Conservation (phyloP, 192 early-diverging fungal genomes). For the Gonapodya sp. region DNA sequence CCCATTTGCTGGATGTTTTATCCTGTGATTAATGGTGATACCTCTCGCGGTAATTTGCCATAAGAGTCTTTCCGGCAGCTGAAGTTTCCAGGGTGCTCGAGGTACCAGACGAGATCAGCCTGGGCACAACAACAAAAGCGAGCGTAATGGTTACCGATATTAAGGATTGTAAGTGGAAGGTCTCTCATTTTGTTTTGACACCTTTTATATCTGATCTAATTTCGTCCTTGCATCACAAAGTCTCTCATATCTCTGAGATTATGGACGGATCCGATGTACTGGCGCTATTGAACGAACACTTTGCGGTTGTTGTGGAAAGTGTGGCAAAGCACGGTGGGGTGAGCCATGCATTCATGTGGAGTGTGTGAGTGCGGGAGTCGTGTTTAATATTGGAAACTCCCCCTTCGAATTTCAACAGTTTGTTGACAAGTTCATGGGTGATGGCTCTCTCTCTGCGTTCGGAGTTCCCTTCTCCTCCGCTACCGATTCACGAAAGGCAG, state of each 20-base stretch:
- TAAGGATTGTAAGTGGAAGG: not conserved
- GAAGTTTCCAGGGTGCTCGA: not conserved
- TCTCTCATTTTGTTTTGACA: too few species aligned
- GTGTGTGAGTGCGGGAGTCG: too few species aligned
- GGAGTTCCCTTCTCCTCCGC: not conserved
- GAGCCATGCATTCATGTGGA: not conserved
- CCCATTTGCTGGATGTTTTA: too few species aligned
- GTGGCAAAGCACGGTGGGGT: not conserved
- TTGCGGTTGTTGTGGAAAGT: not conserved
- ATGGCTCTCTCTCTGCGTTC: not conserved
- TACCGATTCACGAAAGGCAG: not conserved
- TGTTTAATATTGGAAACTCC: too few species aligned
- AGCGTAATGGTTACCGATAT: not conserved
- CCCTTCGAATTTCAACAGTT: too few species aligned
- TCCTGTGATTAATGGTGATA: too few species aligned
- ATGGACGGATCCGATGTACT: not conserved
- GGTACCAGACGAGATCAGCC: not conserved
- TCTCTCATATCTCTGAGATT: not conserved
- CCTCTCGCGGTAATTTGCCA: not conserved
- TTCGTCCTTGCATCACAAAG: too few species aligned
- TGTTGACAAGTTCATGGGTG: not conserved
- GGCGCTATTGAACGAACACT: not conserved
- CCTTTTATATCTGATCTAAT: too few species aligned
- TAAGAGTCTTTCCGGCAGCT: not conserved
- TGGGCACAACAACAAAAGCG: not conserved